phyloP scores from a whole-genome alignment of 345 rosid genomes.

The Leavenworthia alabamica region DNA sequence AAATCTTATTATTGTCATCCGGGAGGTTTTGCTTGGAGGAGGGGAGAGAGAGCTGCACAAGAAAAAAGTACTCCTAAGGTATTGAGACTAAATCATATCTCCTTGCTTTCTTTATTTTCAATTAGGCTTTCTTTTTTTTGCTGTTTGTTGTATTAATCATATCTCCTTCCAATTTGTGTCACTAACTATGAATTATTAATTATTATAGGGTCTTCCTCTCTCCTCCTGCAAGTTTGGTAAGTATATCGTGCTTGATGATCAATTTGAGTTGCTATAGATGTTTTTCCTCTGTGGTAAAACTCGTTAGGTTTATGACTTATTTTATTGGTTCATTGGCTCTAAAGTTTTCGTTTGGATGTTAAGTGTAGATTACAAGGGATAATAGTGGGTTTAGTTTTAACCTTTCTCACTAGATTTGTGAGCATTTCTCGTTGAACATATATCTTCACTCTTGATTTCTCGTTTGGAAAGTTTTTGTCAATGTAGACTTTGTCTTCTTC shows the following conservation, averaged over 20 bases:
- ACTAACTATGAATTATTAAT: background rate
- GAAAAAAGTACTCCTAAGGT: slow-evolving; percentile 8
- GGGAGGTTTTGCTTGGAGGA: slow-evolving; percentile 32
- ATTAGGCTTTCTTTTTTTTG: background rate
- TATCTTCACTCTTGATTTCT: background rate
- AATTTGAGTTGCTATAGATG: background rate
- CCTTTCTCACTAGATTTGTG: background rate
- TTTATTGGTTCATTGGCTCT: background rate
- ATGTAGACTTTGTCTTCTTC: background rate
- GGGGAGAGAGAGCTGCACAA: slow-evolving; percentile 27
- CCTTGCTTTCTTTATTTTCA: no score
- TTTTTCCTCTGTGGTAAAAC: background rate
- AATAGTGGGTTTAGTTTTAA: background rate
- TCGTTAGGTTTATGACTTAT: background rate
- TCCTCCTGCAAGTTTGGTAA: slow-evolving; percentile 28
- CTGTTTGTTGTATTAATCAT: no score
- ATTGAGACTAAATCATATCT: no score
- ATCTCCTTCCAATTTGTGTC: background rate
- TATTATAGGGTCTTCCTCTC: slow-evolving; percentile 18
- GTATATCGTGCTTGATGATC: background rate
- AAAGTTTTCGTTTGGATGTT: background rate
- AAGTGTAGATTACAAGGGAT: background rate
- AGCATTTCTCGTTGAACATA: background rate
- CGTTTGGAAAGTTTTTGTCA: background rate
- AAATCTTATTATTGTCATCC: slow-evolving; percentile 17